A percentile compares a stretch with the other conserved stretches of the same genome.
Conservation (phyloP, 2,329 filamentous ascomycete species). For the Biscogniauxia marginata region DNA sequence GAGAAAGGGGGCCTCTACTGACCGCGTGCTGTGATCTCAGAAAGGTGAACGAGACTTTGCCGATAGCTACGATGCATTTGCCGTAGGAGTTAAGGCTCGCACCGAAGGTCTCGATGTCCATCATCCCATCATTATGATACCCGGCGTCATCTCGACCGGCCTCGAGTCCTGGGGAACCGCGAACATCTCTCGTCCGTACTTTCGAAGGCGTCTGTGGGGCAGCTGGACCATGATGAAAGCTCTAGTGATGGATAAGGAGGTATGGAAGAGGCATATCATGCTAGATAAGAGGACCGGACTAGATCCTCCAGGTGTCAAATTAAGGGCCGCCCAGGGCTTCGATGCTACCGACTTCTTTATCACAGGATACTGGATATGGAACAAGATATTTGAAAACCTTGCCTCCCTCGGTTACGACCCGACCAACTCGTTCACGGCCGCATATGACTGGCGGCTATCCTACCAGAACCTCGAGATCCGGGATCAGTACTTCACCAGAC, state of each 20-base stretch:
- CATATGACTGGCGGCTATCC: slow-evolving; percentile 89
- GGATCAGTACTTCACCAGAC: slow-evolving; percentile 88
- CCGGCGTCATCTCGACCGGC: slow-evolving; percentile 95
- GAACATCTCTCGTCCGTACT: slow-evolving; percentile 82
- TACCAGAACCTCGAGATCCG: slow-evolving; percentile 86
- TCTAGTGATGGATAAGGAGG: slow-evolving; percentile 85
- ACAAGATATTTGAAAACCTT: slow-evolving; percentile 95
- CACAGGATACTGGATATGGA: slow-evolving; percentile 97
- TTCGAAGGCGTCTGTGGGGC: slow-evolving; percentile 91
- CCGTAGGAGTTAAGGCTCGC: slow-evolving; percentile 80
- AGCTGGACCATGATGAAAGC: slow-evolving; percentile 99
- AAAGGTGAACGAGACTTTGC: slow-evolving; percentile 80
- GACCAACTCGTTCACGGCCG: slow-evolving; percentile 66
- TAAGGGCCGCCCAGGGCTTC: slow-evolving; percentile 92
- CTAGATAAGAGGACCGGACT: slow-evolving; percentile 87
- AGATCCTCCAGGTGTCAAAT: slow-evolving; percentile 85
- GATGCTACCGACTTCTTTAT: slow-evolving; percentile 97
- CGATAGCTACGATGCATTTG: slow-evolving; percentile 90
- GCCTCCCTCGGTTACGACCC: slow-evolving; percentile 96
- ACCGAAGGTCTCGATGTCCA: slow-evolving; percentile 77
- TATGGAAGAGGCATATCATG: slow-evolving; percentile 97
- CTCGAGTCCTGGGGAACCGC: slow-evolving; percentile 95
- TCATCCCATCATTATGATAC: slow-evolving; percentile 95
- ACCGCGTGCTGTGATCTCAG: slow-evolving; percentile 39
- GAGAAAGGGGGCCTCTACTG: slow-evolving; percentile 3